Evolutionary conservation across 192 early-diverging fungal species (phyloP).

Genomic region (Oehlia diaphana): DNA sequence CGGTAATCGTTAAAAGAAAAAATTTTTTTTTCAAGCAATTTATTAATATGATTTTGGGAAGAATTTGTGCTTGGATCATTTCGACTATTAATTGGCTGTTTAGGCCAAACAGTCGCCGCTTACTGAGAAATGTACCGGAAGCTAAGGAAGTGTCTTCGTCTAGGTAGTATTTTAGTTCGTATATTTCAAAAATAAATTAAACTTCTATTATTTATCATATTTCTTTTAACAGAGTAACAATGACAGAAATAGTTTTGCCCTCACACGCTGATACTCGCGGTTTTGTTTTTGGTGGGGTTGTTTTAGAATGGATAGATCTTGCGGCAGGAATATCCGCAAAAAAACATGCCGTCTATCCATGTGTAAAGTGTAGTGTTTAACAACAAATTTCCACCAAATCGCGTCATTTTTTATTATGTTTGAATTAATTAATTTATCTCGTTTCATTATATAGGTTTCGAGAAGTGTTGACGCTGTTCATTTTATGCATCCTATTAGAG

Average conservation of each 20-base stretch:
- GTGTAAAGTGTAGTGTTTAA: slow-evolving; percentile 34
- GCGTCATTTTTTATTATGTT: background rate
- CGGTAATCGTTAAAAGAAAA: too few species aligned
- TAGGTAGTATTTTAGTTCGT: background rate
- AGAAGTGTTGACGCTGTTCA: slow-evolving; percentile 69
- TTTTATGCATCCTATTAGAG: slow-evolving; percentile 62
- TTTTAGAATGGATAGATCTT: slow-evolving; percentile 69
- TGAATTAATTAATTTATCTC: background rate
- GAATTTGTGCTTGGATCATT: background rate
- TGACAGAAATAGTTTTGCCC: slow-evolving; percentile 56
- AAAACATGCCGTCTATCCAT: slow-evolving; percentile 55
- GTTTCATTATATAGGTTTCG: slow-evolving; percentile 49
- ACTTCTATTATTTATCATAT: background rate
- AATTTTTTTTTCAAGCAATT: background rate
- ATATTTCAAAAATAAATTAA: background rate
- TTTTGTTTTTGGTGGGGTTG: slow-evolving; percentile 52
- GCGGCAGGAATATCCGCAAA: slow-evolving; percentile 67
- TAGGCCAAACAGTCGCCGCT: background rate
- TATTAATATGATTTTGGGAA: background rate
- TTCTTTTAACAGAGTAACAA: slow-evolving; percentile 46
- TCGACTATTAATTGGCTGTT: background rate
- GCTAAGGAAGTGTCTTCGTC: background rate
- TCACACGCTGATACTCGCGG: slow-evolving; percentile 53
- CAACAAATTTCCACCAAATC: background rate
- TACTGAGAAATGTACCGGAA: background rate